Evolutionary conservation across 768 basidiomycete genomes (phyloP).

Genomic region (Chalciporus piperatus): DNA sequence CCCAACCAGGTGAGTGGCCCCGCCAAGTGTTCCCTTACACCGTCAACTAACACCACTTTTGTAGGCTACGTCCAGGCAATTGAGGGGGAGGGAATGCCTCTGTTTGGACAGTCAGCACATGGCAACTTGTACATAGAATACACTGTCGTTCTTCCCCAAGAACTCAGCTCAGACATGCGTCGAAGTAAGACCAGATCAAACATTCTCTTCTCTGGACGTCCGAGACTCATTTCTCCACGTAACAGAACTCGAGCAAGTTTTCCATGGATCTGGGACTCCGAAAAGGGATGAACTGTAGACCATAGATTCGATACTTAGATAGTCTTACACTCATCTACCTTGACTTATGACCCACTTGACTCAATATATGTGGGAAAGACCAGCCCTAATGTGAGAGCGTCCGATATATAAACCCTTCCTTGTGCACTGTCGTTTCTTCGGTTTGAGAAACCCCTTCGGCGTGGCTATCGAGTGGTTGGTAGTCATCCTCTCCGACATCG

Average conservation of each 20-base stretch:
- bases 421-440: not conserved
- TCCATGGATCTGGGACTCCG: slow-evolving; percentile 37
- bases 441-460: slow-evolving; percentile 35
- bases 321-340: too few species aligned
- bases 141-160: slow-evolving; percentile 81
- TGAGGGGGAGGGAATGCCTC: slow-evolving; percentile 87
- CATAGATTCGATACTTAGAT: slow-evolving; percentile 5
- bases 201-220: not conserved
- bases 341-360: not conserved
- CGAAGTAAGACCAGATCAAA: slow-evolving; percentile 69
- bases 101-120: slow-evolving; percentile 51
- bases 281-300: slow-evolving; percentile 41
- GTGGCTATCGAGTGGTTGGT: slow-evolving; percentile 14
- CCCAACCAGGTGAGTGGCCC: slow-evolving; percentile 73
- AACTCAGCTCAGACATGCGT: slow-evolving; percentile 63
- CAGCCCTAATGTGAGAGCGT: slow-evolving; percentile 27
- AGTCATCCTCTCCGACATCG: not conserved
- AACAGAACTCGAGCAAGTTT: slow-evolving; percentile 56
- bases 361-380: slow-evolving; percentile 23
- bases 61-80: slow-evolving; percentile 85
- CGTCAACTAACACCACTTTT: not conserved
- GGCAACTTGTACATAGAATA: slow-evolving; percentile 94
- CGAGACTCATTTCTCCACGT: slow-evolving; percentile 11
- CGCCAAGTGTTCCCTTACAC: not conserved
- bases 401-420: slow-evolving; percentile 10